phyloP scores from a whole-genome alignment of 108 stramenopile species.

The Pinguiococcus pyrenoidosus region DNA sequence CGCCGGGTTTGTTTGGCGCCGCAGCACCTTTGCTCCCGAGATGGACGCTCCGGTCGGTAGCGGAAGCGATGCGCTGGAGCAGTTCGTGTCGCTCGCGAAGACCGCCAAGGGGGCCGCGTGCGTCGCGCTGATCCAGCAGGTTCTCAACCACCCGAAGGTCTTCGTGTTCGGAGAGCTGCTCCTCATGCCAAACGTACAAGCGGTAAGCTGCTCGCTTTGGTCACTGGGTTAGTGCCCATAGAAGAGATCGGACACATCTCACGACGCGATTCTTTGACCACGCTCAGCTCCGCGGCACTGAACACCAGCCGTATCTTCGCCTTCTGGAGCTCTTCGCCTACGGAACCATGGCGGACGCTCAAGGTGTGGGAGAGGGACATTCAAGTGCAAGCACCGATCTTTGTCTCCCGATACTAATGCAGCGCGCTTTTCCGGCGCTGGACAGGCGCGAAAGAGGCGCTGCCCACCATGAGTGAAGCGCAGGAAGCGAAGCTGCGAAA shows the following conservation, averaged over 20 bases:
- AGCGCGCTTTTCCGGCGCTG: not conserved
- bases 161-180: slow-evolving; percentile 43
- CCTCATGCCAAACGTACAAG: slow-evolving; percentile 30
- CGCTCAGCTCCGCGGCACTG: slow-evolving; percentile 18
- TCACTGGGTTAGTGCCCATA: no score
- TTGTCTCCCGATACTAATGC: not conserved
- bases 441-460: not conserved
- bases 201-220: no score
- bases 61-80: slow-evolving; percentile 32
- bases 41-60: no score
- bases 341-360: slow-evolving; percentile 32
- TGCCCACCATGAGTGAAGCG: not conserved
- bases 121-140: slow-evolving; percentile 40
- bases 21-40: no score
- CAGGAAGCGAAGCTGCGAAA: not conserved
- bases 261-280: no score
- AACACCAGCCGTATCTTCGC: slow-evolving; percentile 22
- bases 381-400: slow-evolving; percentile 6
- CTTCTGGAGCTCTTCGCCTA: slow-evolving; percentile 39
- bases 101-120: slow-evolving; percentile 31
- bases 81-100: slow-evolving; percentile 37
- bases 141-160: slow-evolving; percentile 20
- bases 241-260: no score
- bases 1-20: no score
- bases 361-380: not conserved